Base-by-base conservation (phyloP, 768 basidiomycete genomes). In the Gyrodon lividus region DNA sequence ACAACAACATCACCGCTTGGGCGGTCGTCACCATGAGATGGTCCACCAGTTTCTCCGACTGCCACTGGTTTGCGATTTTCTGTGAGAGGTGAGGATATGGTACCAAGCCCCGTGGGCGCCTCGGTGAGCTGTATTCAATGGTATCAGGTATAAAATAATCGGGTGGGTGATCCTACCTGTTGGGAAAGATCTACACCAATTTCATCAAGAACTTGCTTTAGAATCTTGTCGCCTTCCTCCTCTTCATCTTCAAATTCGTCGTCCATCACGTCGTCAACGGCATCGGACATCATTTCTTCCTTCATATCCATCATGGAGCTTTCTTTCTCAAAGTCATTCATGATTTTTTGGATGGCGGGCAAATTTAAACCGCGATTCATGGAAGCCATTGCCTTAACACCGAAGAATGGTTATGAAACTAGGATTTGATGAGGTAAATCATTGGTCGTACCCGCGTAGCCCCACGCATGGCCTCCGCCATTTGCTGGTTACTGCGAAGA, bases 261-360 rank as follows among this genome's bases (percentile, higher is more conserved):
- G 57, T 95, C 92, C 88, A 98, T 96, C 43, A 89, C 95, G 61
- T 98, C 96, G 70, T 98, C 97, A 14, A 98, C 89, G 13, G 93
- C 89, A 54, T 98, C 97, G 19, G 90, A 92, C 97, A 98, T 99
- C 91, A 98, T 98, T 69, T 97, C 96, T 72, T 98, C 97, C 70
- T 98, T 99, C 97, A 99, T 98, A 72, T 99, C 97, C 97, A 99
- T 99, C 72, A 87, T 92, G 5, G 92, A 84, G 60, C 89, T 96
- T 72, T 99, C 97, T 63, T 84, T 88, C 75, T 99, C 97, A 62
- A 99, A 99, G 41, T 99, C 96, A 61, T 86, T 92, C 91, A 99
- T 95, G 66, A 98, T 98, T 47, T 84, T 83, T 67, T 94, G 91
- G 52, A 99, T 98, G 55, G 83, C 83, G 14, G 97, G 97, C 14